phyloP scores from a whole-genome alignment of 106 monocot species.

The Posidonia australis region DNA sequence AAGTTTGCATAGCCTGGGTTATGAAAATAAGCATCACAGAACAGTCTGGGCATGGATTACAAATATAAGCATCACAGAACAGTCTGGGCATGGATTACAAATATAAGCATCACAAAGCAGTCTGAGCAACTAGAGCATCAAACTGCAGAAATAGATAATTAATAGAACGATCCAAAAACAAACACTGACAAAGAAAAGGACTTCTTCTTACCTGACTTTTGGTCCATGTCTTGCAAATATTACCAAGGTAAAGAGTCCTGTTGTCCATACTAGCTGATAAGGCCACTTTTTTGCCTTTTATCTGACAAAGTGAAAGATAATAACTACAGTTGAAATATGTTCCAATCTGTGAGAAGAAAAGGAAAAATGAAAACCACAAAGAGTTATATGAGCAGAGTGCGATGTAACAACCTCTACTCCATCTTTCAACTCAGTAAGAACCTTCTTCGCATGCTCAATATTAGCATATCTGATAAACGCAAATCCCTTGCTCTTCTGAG shows the following conservation, averaged over 20 bases:
- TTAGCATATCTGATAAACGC: constrained; percentile 46
- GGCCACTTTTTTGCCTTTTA: constrained; percentile 30
- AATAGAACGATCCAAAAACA: background rate
- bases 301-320: constrained; percentile 9
- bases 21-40: too few species aligned
- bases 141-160: background rate
- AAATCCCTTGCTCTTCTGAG: constrained; percentile 57
- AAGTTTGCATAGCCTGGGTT: too few species aligned
- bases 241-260: constrained; percentile 51
- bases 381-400: background rate
- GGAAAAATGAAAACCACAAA: background rate
- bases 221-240: constrained; percentile 61
- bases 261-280: constrained; percentile 35
- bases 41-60: too few species aligned
- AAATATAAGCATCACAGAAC: too few species aligned
- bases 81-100: too few species aligned
- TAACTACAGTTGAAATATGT: background rate
- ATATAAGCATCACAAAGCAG: too few species aligned
- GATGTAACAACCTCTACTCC: constrained; percentile 42
- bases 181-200: background rate
- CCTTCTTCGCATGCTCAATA: constrained; percentile 36
- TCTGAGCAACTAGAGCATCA: too few species aligned
- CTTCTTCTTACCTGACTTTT: constrained; percentile 36
- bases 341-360: too few species aligned
- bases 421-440: constrained; percentile 54